A percentile compares a stretch with the other conserved stretches of the same genome.
Evolutionary conservation across 2,329 filamentous ascomycete genomes (phyloP).

Genomic region (Xylariaceae sp.): DNA sequence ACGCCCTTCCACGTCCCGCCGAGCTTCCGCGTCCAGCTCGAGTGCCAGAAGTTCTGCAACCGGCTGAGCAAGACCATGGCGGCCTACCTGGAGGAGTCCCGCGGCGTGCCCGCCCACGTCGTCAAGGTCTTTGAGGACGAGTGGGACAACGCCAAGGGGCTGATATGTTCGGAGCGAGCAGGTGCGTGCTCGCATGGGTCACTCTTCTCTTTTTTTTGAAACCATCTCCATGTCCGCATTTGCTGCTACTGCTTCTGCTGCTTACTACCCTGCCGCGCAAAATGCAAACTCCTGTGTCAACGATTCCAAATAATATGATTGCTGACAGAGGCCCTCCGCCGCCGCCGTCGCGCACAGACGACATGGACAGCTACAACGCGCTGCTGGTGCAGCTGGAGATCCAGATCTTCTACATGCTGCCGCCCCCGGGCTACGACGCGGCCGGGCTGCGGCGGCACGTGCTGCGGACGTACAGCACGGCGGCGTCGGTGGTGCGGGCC

Average conservation of each 20-base stretch:
- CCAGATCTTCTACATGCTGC: constrained; percentile 45
- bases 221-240: neutral
- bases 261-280: too few relatives aligned
- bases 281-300: too few relatives aligned
- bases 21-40: constrained; percentile 38
- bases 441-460: constrained; percentile 36
- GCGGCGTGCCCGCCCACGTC: constrained; percentile 38
- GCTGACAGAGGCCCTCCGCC: too few relatives aligned
- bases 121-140: constrained; percentile 45
- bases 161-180: constrained; percentile 38
- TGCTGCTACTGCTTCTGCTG: too few relatives aligned
- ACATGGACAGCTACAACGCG: constrained; percentile 41
- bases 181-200: too few relatives aligned
- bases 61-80: constrained; percentile 40
- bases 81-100: constrained; percentile 37
- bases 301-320: too few relatives aligned
- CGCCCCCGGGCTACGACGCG: constrained; percentile 29
- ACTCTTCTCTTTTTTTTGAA: too few relatives aligned
- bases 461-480: constrained; percentile 40
- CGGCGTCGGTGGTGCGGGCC: constrained; percentile 36
- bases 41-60: constrained; percentile 44
- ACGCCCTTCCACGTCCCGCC: constrained; percentile 33
- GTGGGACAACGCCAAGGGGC: constrained; percentile 38
- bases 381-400: constrained; percentile 45
- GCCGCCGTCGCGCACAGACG: constrained; percentile 25